phyloP scores from a whole-genome alignment of 768 basidiomycete species.

The Kockovaella imperatae region DNA sequence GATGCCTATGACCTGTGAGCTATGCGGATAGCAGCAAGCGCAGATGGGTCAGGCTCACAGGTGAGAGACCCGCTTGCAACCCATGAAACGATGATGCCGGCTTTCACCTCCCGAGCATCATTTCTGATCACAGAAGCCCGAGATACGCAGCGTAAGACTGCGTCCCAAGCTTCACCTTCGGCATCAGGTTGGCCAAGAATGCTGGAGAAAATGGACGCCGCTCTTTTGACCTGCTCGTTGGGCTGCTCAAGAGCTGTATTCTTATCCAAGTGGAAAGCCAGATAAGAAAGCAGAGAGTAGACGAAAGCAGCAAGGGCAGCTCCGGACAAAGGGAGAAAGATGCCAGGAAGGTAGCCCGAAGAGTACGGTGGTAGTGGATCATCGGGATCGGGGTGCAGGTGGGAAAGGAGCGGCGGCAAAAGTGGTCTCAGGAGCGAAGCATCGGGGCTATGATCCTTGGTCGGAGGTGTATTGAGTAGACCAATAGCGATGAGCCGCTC shows the following conservation, averaged over 20 bases:
- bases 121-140: conserved; percentile 50
- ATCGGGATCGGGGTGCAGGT: too few species aligned
- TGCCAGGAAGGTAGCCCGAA: conserved; percentile 14
- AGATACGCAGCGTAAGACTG: too few species aligned
- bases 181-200: conserved; percentile 51
- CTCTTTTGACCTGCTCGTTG: conserved; percentile 51
- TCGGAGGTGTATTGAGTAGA: conserved; percentile 43
- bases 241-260: conserved; percentile 27
- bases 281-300: conserved; percentile 40
- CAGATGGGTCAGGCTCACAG: conserved; percentile 44
- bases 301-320: conserved; percentile 52
- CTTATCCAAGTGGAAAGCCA: conserved; percentile 9
- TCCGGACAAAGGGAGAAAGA: conserved; percentile 47
- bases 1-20: conserved; percentile 19
- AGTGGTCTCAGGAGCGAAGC: too few species aligned
- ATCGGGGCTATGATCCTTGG: too few species aligned
- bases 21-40: not conserved
- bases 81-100: not conserved
- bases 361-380: conserved; percentile 21
- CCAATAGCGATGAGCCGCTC: conserved; percentile 46
- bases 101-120: not conserved
- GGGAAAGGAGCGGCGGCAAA: too few species aligned
- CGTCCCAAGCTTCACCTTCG: conserved; percentile 30
- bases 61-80: not conserved
- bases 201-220: conserved; percentile 53